Conservation (phyloP, 306 rosid genomes). For the Gleditsia sinensis region DNA sequence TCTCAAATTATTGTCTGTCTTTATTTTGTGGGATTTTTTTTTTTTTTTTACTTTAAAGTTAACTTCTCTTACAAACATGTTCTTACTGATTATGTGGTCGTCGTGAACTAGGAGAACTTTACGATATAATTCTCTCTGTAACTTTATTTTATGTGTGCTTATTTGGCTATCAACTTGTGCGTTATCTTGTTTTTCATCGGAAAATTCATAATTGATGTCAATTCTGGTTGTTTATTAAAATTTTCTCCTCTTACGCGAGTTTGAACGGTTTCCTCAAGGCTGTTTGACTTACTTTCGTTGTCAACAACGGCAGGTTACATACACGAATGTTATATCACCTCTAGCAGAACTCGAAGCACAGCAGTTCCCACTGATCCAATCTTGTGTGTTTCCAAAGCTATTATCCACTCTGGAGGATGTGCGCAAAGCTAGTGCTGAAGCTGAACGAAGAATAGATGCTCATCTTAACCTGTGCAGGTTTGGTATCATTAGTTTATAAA, state of each 20-base stretch:
- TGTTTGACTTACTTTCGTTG: constrained; percentile 24
- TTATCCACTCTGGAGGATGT: constrained; percentile 69
- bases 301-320: constrained; percentile 69
- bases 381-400: constrained; percentile 84
- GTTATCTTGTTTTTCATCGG: not conserved
- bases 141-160: not conserved
- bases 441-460: constrained; percentile 83
- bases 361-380: constrained; percentile 76
- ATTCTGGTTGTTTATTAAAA: not conserved
- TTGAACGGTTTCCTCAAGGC: not conserved
- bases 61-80: not conserved
- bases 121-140: not conserved
- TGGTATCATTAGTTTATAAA: constrained; percentile 1
- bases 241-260: no score
- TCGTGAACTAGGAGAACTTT: not conserved
- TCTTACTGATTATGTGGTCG: not conserved
- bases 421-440: constrained; percentile 89
- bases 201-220: not conserved
- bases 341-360: constrained; percentile 83
- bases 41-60: not conserved
- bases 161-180: not conserved
- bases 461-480: constrained; percentile 84
- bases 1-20: not conserved
- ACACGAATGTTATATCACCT: constrained; percentile 66
- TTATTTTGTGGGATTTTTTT: not conserved